Evolutionary conservation across 441 rosid genomes (phyloP).

Genomic region (Pelargonium fulgidum): DNA sequence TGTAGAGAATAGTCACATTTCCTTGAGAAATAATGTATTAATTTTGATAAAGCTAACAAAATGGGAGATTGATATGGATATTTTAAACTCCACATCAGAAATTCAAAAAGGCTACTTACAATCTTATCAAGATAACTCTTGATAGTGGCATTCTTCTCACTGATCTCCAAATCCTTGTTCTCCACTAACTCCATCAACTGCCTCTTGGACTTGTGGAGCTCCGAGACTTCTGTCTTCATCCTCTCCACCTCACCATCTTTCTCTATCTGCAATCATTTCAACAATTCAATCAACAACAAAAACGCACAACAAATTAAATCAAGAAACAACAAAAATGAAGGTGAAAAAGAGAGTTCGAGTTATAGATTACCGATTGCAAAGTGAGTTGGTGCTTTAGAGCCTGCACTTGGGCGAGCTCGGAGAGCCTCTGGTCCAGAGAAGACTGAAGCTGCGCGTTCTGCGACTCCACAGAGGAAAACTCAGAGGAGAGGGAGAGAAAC

Average conservation of each 20-base stretch:
- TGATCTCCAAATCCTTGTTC: constrained; percentile 68
- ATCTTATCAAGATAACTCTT: constrained; percentile 77
- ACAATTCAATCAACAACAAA: neutral
- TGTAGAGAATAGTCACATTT: neutral
- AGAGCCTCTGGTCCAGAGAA: constrained; percentile 51
- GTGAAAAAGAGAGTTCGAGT: neutral
- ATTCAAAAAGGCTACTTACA: constrained; percentile 28
- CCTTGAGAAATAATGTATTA: too few relatives aligned
- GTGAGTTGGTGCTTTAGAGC: constrained; percentile 80
- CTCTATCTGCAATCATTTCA: constrained; percentile 43
- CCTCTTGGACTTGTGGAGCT: constrained; percentile 77
- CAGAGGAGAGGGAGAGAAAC: constrained; percentile 63
- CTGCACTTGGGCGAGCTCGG: constrained; percentile 68
- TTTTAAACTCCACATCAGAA: neutral
- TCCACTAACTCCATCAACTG: constrained; percentile 76
- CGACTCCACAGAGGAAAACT: constrained; percentile 59
- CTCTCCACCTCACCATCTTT: constrained; percentile 83
- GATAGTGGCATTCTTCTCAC: constrained; percentile 67
- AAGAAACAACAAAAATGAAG: neutral
- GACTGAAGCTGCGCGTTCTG: constrained; percentile 60
- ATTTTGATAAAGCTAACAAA: too few relatives aligned
- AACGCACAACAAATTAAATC: neutral
- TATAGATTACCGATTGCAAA: constrained; percentile 46
- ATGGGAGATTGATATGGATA: neutral
- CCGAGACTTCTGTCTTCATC: constrained; percentile 53